Percentiles rank a stretch among this genome's conserved stretches.
These are phyloP conservation scores for Chaetomiaceae sp. DNA, from an alignment of 2,329 filamentous ascomycete genomes.

Conservation along the genomic window DNA sequence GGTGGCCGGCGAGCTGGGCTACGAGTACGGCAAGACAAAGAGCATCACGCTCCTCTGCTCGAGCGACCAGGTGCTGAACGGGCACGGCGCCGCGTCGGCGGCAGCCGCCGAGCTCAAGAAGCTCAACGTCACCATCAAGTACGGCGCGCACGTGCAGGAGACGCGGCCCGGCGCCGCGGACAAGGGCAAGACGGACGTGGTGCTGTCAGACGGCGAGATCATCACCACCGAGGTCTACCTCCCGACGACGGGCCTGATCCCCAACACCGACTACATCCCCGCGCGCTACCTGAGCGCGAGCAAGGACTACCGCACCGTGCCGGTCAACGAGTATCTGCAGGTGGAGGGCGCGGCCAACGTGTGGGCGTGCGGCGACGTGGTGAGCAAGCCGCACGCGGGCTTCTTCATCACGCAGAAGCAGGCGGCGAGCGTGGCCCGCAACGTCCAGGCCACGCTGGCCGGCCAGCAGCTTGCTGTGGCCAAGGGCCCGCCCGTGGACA, in stretches of 20 bases:
- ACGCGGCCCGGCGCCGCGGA: slow-evolving; percentile 27
- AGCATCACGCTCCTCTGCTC: slow-evolving; percentile 45
- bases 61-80: slow-evolving; percentile 38
- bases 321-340: slow-evolving; percentile 47
- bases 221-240: slow-evolving; percentile 47
- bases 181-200: slow-evolving; percentile 44
- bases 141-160: slow-evolving; percentile 37
- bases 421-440: slow-evolving; percentile 49
- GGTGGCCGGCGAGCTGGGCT: slow-evolving; percentile 49
- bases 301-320: slow-evolving; percentile 38
- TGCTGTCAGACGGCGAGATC: slow-evolving; percentile 42
- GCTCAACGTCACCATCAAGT: slow-evolving; percentile 47
- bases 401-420: slow-evolving; percentile 46
- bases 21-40: slow-evolving; percentile 45
- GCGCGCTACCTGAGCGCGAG: slow-evolving; percentile 35
- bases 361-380: slow-evolving; percentile 52
- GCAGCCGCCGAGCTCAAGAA: slow-evolving; percentile 47
- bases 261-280: slow-evolving; percentile 52
- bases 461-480: slow-evolving; percentile 41
- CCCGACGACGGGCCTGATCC: slow-evolving; percentile 49
- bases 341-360: slow-evolving; percentile 42
- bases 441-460: slow-evolving; percentile 45
- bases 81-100: slow-evolving; percentile 39
- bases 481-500: slow-evolving; percentile 45
- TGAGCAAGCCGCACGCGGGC: slow-evolving; percentile 44